Conservation (phyloP, 2,329 filamentous ascomycete species). For the Scedosporium apiospermum region DNA sequence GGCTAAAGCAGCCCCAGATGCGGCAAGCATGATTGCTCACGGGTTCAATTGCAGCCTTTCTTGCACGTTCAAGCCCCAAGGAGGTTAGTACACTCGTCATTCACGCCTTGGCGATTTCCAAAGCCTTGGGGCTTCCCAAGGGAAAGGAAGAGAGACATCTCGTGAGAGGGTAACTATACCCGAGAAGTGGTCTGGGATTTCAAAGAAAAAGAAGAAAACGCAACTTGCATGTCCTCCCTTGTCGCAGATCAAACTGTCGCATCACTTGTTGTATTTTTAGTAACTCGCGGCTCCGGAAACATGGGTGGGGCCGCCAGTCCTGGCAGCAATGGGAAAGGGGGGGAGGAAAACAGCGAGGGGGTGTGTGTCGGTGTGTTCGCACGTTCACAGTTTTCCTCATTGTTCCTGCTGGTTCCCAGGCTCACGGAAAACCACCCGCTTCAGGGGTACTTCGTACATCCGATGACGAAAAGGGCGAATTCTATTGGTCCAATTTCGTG, state of each 20-base stretch:
- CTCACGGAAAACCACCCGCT: neutral
- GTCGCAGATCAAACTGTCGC: neutral
- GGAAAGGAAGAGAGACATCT: neutral
- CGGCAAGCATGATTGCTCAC: neutral
- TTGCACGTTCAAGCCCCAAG: too few species aligned
- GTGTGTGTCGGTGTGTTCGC: neutral
- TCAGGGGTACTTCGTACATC: neutral
- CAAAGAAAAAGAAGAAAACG: neutral
- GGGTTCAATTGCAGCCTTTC: neutral
- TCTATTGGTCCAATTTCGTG: neutral
- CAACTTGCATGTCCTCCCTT: neutral
- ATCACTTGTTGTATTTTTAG: neutral
- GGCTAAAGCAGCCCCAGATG: neutral
- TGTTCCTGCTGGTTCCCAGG: too few species aligned
- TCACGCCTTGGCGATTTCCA: neutral
- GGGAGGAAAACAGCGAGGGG: neutral
- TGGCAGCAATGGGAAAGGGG: neutral
- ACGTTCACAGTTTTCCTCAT: too few species aligned
- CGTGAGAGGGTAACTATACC: neutral
- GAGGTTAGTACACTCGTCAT: too few species aligned
- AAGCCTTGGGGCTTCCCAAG: neutral
- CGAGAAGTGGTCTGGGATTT: neutral
- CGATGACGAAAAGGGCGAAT: neutral
- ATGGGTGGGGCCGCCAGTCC: neutral
- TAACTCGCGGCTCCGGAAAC: neutral